phyloP scores from a whole-genome alignment of 78 protist genomes.

The Tieghemostelium lacteum region DNA sequence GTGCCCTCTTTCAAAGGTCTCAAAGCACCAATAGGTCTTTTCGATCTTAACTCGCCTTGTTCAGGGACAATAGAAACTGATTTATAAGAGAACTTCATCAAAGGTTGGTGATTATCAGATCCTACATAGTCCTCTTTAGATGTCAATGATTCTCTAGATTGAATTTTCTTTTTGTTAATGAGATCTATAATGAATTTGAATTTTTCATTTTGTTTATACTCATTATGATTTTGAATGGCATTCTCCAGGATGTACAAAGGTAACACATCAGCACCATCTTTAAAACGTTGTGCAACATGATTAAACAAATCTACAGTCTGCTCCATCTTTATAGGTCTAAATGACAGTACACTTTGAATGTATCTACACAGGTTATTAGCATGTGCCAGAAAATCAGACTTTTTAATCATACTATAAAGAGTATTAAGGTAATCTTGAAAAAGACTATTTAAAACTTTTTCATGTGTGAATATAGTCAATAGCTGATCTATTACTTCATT shows the following conservation, averaged over 20 bases:
- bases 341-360: neutral
- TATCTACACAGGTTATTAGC: neutral
- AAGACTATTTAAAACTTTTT: neutral
- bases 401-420: neutral
- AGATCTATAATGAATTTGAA: neutral
- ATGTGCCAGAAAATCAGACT: constrained; percentile 17
- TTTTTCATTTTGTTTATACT: neutral
- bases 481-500: neutral
- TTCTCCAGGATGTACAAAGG: constrained; percentile 13
- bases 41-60: neutral
- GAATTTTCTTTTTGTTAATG: neutral
- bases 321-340: neutral
- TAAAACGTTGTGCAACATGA: neutral
- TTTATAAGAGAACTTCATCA: constrained; percentile 1
- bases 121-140: neutral
- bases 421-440: neutral
- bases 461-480: constrained; percentile 3
- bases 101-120: neutral
- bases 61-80: constrained; percentile 13
- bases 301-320: neutral
- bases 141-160: neutral
- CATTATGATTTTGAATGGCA: neutral
- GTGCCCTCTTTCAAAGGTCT: constrained; percentile 25
- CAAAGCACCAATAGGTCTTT: neutral
- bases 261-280: neutral